Conservation (phyloP, 2,329 filamentous ascomycete genomes). For the Penicillium occitanis region DNA sequence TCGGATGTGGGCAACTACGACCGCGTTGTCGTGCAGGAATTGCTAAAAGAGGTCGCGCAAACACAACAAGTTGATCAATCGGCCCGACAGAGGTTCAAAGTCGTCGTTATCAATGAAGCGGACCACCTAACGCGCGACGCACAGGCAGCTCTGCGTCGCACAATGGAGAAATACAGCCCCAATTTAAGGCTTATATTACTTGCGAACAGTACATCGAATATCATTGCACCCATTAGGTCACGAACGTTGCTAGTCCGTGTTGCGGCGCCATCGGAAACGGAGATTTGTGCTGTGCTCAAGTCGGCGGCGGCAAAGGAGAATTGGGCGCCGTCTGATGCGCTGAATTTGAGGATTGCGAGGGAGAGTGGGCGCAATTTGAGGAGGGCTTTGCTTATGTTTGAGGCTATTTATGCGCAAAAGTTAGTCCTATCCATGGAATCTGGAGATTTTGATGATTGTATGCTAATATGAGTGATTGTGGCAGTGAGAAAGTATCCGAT, state of each 20-base stretch:
- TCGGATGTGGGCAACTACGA: constrained; percentile 97
- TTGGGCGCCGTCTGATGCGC: constrained; percentile 71
- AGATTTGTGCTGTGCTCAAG: constrained; percentile 76
- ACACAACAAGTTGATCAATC: constrained; percentile 96
- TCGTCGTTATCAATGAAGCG: constrained; percentile 98
- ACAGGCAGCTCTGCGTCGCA: constrained; percentile 88
- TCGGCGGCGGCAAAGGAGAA: constrained; percentile 74
- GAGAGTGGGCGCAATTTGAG: constrained; percentile 90
- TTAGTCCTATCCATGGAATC: constrained; percentile 43
- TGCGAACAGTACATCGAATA: constrained; percentile 95
- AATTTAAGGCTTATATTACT: constrained; percentile 89
- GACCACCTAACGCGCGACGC: constrained; percentile 92
- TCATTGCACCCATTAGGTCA: constrained; percentile 96
- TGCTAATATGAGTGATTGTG: constrained; percentile 9
- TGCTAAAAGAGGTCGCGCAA: constrained; percentile 96
- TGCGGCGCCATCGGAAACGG: constrained; percentile 77
- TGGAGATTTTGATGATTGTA: background rate
- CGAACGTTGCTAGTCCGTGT: constrained; percentile 89
- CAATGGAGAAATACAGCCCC: constrained; percentile 99
- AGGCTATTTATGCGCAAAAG: constrained; percentile 97
- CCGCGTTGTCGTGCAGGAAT: constrained; percentile 89
- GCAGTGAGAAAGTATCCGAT: constrained; percentile 84
- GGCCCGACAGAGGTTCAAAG: constrained; percentile 92
- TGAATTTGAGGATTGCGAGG: constrained; percentile 82
- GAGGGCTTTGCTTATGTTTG: constrained; percentile 90